Evolutionary conservation across 257 asterid species (phyloP).

Genomic region (Nicotiana tomentosiformis): DNA sequence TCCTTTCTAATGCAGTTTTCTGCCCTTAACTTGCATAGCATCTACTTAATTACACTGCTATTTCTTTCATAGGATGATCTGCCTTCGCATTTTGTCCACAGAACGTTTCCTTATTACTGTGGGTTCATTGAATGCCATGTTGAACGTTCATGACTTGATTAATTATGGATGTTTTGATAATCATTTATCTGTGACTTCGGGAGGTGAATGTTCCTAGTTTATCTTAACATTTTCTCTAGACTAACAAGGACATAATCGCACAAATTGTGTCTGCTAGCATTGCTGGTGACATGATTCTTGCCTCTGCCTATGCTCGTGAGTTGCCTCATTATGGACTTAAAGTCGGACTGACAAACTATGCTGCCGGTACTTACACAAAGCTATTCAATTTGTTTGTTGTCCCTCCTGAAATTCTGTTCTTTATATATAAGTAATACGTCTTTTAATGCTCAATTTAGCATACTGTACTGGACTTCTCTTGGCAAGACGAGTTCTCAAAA

Average conservation of each 20-base stretch:
- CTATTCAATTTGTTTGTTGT: background rate
- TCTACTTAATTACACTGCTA: background rate
- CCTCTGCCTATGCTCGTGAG: slow-evolving; percentile 73
- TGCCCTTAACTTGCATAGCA: background rate
- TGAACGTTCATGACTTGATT: background rate
- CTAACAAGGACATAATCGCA: too few species aligned
- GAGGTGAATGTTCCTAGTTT: too few species aligned
- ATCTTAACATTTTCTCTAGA: too few species aligned
- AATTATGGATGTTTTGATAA: background rate
- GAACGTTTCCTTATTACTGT: background rate
- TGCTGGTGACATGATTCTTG: too few species aligned
- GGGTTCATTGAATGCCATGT: background rate
- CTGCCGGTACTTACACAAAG: slow-evolving; percentile 46
- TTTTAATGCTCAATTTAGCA: slow-evolving; percentile 29
- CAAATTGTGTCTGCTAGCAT: too few species aligned
- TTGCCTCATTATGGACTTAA: slow-evolving; percentile 74
- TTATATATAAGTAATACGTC: background rate
- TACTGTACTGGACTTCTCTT: slow-evolving; percentile 86
- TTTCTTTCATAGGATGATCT: background rate
- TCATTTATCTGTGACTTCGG: background rate
- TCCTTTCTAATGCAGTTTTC: slow-evolving; percentile 26
- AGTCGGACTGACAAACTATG: slow-evolving; percentile 77
- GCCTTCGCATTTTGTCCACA: background rate
- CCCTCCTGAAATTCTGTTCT: background rate
- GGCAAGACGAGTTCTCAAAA: slow-evolving; percentile 71